Evolutionary conservation across 2,329 filamentous ascomycete genomes (phyloP).

Genomic region (Septoria petroselini): DNA sequence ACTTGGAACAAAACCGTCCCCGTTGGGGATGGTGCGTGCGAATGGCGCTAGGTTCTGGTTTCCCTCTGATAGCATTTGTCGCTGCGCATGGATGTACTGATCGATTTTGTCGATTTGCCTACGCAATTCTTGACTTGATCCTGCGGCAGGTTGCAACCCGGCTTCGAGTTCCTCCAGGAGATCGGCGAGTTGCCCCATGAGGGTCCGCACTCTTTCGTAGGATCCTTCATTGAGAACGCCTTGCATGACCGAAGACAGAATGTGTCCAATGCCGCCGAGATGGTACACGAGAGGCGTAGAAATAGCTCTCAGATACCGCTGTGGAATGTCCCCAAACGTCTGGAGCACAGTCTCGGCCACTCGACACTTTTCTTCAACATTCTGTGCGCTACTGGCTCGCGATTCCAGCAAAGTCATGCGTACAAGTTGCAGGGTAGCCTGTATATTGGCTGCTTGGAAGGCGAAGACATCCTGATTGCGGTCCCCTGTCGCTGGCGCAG

Average conservation of each 20-base stretch:
- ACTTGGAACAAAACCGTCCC: too few relatives aligned
- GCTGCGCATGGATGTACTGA: slow-evolving; percentile 41
- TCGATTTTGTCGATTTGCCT: slow-evolving; percentile 47
- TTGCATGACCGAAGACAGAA: slow-evolving; percentile 50
- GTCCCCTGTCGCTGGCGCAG: slow-evolving; percentile 35
- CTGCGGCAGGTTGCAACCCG: slow-evolving; percentile 41
- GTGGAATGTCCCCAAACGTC: slow-evolving; percentile 45
- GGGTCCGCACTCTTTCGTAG: slow-evolving; percentile 43
- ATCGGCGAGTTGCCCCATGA: slow-evolving; percentile 47
- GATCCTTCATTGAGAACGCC: slow-evolving; percentile 44
- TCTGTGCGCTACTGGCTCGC: slow-evolving; percentile 13
- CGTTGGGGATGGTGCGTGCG: too few relatives aligned
- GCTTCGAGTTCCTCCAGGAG: slow-evolving; percentile 47
- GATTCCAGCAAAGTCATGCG: slow-evolving; percentile 46
- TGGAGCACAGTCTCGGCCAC: slow-evolving; percentile 47
- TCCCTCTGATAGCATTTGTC: slow-evolving; percentile 23
- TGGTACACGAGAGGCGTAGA: slow-evolving; percentile 51
- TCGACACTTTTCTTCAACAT: slow-evolving; percentile 46
- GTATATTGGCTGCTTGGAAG: slow-evolving; percentile 53
- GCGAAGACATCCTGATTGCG: slow-evolving; percentile 42
- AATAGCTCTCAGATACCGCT: slow-evolving; percentile 48
- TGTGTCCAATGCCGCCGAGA: slow-evolving; percentile 49
- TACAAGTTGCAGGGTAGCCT: slow-evolving; percentile 49
- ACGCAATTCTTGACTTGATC: slow-evolving; percentile 42
- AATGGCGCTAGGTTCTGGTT: slow-evolving; percentile 3